Conservation (phyloP, 1,284 basidiomycete genomes). For the Limonomyces culmigenus region DNA sequence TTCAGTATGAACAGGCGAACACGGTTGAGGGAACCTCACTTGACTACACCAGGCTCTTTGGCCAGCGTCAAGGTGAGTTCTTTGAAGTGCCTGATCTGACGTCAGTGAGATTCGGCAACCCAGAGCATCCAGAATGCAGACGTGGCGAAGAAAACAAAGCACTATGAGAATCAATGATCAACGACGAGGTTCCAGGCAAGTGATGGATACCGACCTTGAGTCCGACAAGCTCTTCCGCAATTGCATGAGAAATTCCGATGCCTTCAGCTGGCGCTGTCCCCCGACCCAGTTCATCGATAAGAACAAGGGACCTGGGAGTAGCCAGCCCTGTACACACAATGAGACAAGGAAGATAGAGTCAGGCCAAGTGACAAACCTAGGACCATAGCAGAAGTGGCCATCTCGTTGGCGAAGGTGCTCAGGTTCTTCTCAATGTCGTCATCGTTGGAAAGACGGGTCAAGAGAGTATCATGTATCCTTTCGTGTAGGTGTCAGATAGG, state of each 20-base stretch:
- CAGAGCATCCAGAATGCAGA: slow-evolving; percentile 18
- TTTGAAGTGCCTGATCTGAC: slow-evolving; percentile 45
- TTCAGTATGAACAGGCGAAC: slow-evolving; percentile 9
- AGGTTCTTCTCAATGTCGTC: slow-evolving; percentile 77
- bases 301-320: slow-evolving; percentile 52
- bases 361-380: slow-evolving; percentile 28
- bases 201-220: slow-evolving; percentile 34
- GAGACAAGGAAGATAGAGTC: neutral
- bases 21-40: slow-evolving; percentile 28
- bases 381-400: slow-evolving; percentile 82
- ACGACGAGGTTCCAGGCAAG: neutral
- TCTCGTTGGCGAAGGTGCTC: slow-evolving; percentile 88
- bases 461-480: slow-evolving; percentile 67
- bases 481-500: neutral
- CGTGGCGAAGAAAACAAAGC: slow-evolving; percentile 84
- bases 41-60: slow-evolving; percentile 53
- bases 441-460: slow-evolving; percentile 84
- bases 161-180: slow-evolving; percentile 27
- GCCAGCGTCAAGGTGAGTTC: slow-evolving; percentile 58
- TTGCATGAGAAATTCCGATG: slow-evolving; percentile 80
- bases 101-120: neutral
- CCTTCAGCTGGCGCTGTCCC: slow-evolving; percentile 82
- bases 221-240: slow-evolving; percentile 73
- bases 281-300: slow-evolving; percentile 84
- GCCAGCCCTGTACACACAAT: slow-evolving; percentile 40